phyloP scores from a whole-genome alignment of 345 rosid species.

The Pelargonium nanum region DNA sequence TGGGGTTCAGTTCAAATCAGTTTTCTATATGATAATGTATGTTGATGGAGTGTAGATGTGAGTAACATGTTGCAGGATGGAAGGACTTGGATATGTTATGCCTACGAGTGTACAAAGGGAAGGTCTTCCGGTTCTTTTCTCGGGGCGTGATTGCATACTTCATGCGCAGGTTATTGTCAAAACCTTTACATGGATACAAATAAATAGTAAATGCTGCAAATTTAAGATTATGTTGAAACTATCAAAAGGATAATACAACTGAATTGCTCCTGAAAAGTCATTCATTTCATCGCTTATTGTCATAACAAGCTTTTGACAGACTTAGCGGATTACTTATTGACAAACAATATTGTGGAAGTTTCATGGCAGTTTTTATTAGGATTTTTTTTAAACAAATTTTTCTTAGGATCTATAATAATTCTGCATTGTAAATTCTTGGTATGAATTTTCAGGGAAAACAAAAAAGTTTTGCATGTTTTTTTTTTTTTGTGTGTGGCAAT shows the following conservation, averaged over 20 bases:
- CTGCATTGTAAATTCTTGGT: background rate
- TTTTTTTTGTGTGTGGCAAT: background rate
- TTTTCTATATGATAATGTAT: background rate
- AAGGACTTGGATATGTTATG: conserved; percentile 48
- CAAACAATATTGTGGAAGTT: too few relatives aligned
- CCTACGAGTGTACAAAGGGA: conserved; percentile 68
- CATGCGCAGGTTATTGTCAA: conserved; percentile 79
- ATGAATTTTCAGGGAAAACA: too few relatives aligned
- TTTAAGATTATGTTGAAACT: background rate
- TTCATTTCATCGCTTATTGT: too few relatives aligned
- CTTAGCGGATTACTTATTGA: too few relatives aligned
- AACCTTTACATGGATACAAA: too few relatives aligned
- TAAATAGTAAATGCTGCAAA: background rate
- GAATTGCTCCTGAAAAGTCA: background rate
- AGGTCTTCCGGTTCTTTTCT: conserved; percentile 62
- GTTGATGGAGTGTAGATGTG: background rate
- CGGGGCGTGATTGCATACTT: conserved; percentile 64
- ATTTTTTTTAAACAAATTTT: too few relatives aligned
- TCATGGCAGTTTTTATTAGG: too few relatives aligned
- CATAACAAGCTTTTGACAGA: too few relatives aligned
- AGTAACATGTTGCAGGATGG: conserved; percentile 40
- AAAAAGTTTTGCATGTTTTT: too few relatives aligned
- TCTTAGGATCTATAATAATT: too few relatives aligned
- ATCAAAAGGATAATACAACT: background rate
- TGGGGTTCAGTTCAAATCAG: background rate